Evolutionary conservation across 176 grass and related monocot genomes (phyloP), one percentile per base, ranked within the genome.

Genomic region (Ananas comosus): DNA sequence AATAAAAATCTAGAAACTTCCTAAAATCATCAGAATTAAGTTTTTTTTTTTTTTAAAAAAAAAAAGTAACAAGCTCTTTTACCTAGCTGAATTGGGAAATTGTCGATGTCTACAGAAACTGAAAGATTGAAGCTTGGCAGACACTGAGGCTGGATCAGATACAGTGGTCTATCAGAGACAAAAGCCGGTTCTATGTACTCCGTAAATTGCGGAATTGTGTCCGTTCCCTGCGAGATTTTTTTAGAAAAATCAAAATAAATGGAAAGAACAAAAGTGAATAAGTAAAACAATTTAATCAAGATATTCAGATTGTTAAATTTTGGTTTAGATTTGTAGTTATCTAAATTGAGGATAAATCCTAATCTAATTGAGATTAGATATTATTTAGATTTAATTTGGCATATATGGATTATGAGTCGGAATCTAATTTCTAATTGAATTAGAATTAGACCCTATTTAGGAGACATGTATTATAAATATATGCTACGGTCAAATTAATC

Each of bases 111-210:
- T 59, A 81, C 27, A 17, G 83, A 83, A 81, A 87, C 13, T 29
- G 77, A 74, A 21, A 67, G 77, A 0, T 81, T 80, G 2, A 17
- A 13, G 74, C 78, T 92, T 51, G 83, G 51, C 1, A 12, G 53
- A 25, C 93, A 97, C 51, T 69, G 70, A 48, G 74, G 61, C 53
- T 97, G 86, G 13, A 97, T 13, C 13, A 72, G 17, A 79, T 92
- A 97, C 51, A 97, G 42, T 65, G 72, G 76, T n/a, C 74, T 64
- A 51, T 66, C 77, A 49, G 86, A 74, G 5, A 83, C 53, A 80
- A 97, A 90, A 11, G 72, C 89, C 9, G 89, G 75, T 54, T 97
- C 93, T 24, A 97, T 65, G 54, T 79, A 79, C 66, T 92, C 79
- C 66, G 63, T 90, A 10, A 53, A 28, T 76, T 25, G 59, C 1